Evolutionary conservation across 2,329 filamentous ascomycete species (phyloP).

Genomic region (Fusarium torreyae): DNA sequence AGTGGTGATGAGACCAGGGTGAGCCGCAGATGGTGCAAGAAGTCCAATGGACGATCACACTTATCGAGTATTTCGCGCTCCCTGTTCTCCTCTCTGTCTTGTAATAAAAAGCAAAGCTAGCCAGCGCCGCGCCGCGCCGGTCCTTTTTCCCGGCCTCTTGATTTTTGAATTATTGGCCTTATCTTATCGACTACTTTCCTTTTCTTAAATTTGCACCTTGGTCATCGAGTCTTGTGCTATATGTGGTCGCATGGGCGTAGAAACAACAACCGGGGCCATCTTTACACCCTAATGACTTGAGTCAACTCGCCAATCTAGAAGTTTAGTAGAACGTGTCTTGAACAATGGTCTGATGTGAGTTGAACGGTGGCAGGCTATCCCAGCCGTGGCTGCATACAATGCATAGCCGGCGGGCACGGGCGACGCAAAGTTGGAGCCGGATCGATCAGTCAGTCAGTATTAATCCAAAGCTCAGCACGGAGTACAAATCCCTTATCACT

Average conservation of each 20-base stretch:
- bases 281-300: not conserved
- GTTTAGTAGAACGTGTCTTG: constrained; percentile 20
- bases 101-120: constrained; percentile 44
- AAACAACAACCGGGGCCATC: not conserved
- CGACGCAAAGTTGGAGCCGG: constrained; percentile 31
- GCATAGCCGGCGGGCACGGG: constrained; percentile 36
- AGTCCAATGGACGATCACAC: constrained; percentile 49
- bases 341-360: constrained; percentile 47
- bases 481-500: constrained; percentile 39
- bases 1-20: constrained; percentile 51
- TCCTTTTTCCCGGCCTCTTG: constrained; percentile 18
- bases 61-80: constrained; percentile 49
- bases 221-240: not conserved
- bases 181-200: constrained; percentile 2
- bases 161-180: constrained; percentile 4
- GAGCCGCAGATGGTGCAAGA: constrained; percentile 51
- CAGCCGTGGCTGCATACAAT: constrained; percentile 48
- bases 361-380: constrained; percentile 41
- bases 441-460: constrained; percentile 37
- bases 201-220: not conserved
- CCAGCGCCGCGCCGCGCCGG: constrained; percentile 30
- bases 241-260: not conserved
- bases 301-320: constrained; percentile 16
- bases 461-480: constrained; percentile 40
- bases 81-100: constrained; percentile 37